A percentile compares a stretch with the other conserved stretches of the same genome.
Evolutionary conservation across 2,329 filamentous ascomycete genomes (phyloP).

Genomic region (Exophiala sideris): DNA sequence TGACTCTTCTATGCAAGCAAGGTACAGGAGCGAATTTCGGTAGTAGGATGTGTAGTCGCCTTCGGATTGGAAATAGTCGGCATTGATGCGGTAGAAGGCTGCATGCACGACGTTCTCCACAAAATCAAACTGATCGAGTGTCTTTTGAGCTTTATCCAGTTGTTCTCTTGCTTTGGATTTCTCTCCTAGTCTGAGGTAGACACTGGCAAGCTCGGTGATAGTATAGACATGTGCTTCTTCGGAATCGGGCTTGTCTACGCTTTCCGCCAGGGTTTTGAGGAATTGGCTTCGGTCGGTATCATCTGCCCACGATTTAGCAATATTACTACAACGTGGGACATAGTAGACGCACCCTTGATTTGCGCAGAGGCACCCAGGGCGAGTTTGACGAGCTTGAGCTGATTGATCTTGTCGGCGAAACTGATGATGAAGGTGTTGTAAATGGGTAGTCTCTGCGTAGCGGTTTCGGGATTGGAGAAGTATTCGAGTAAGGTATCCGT

Average conservation of each 20-base stretch:
- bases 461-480: slow-evolving; percentile 79
- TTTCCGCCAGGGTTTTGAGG: slow-evolving; percentile 75
- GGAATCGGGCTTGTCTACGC: slow-evolving; percentile 86
- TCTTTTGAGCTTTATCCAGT: slow-evolving; percentile 79
- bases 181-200: slow-evolving; percentile 77
- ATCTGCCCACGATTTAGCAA: slow-evolving; percentile 53
- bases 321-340: background rate
- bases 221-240: slow-evolving; percentile 97
- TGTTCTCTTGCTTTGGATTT: slow-evolving; percentile 81
- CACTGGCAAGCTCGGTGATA: slow-evolving; percentile 80
- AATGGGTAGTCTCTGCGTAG: slow-evolving; percentile 77
- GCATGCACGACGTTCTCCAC: slow-evolving; percentile 95
- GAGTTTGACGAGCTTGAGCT: slow-evolving; percentile 90
- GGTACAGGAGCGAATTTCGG: slow-evolving; percentile 93
- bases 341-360: slow-evolving; percentile 65
- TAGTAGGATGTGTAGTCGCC: slow-evolving; percentile 95
- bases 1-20: slow-evolving; percentile 86
- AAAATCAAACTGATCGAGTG: slow-evolving; percentile 87
- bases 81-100: slow-evolving; percentile 91
- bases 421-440: slow-evolving; percentile 94
- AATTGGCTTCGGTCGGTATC: slow-evolving; percentile 82
- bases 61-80: slow-evolving; percentile 89
- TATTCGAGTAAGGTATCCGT: slow-evolving; percentile 84
- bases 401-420: slow-evolving; percentile 98
- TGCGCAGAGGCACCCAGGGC: slow-evolving; percentile 83